Evolutionary conservation across 163 green algal genomes (phyloP), one percentile per base, ranked within the genome.

Genomic region (Prototheca cutis): DNA sequence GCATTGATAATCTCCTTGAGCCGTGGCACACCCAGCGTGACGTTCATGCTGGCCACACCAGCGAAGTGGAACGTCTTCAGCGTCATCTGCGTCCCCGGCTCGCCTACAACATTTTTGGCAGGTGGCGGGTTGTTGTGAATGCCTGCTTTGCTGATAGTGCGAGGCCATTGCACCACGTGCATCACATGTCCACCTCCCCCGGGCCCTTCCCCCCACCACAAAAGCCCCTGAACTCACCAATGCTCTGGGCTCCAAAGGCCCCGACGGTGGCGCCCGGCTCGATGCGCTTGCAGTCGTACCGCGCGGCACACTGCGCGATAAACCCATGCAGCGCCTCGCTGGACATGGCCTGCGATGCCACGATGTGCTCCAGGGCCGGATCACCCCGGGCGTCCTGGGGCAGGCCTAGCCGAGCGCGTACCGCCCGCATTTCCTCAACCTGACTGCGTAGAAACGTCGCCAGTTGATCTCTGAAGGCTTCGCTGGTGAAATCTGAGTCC

Each of bases 1-100:
- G 84, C 92, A 73, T 98, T 98, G 79, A 98, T 97, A 74, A 98
- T 98, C 78, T 98, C 92, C 79, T 98, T 98, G 74, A 98, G 95
- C 58, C 92, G 88, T 2, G 92, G 92, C 60, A 98, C 92, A 28
- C 92, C 92, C 57, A 94, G 81, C 23, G 89, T 95, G 31, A 94
- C 75, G 75, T 95, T 98, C 91, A 98, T 98, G 72, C 60, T 84
- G 4, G 90, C 91, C 53, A 98, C 91, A 8, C 91, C 91, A 13
- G 91, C 91, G 82, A 98, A 98, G 71, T 98, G 91, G 70, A 98
- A 98, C n/a, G 88, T 98, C 74, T 98, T 98, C 17, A 98, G 83
- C 21, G 91, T 98, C 91, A 98, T 98, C 80, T 98, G 91, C 21
- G 91, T 98, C 48, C 90, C 91, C 0, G 91, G 91, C 75, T 98